A percentile compares a stretch with the other conserved stretches of the same genome.
Evolutionary conservation across 1,284 basidiomycete genomes (phyloP).

Genomic region (Clitocybe nebularis): DNA sequence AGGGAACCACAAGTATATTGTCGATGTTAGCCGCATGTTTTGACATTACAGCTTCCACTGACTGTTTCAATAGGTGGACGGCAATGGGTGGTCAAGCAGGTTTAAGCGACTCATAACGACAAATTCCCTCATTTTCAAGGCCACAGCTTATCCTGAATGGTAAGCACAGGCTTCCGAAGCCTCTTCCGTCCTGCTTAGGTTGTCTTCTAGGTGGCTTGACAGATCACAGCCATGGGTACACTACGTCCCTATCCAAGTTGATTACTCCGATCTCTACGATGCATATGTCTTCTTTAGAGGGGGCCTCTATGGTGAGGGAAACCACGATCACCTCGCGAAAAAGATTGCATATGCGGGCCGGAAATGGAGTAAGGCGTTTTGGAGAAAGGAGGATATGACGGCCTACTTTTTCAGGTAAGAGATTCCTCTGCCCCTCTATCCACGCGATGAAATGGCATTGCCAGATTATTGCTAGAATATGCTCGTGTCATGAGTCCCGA

Average conservation of each 20-base stretch:
- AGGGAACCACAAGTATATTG: slow-evolving; percentile 52
- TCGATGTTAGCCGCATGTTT: slow-evolving; percentile 35
- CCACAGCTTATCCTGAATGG: slow-evolving; percentile 71
- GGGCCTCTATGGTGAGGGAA: slow-evolving; percentile 36
- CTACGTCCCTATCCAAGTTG: slow-evolving; percentile 56
- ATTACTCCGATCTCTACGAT: slow-evolving; percentile 54
- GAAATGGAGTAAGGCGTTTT: slow-evolving; percentile 55
- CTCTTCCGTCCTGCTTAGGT: background rate
- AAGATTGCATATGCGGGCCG: slow-evolving; percentile 53
- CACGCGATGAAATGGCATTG: background rate
- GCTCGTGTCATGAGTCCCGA: slow-evolving; percentile 44
- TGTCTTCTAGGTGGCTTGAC: slow-evolving; percentile 28
- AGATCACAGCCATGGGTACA: slow-evolving; percentile 57
- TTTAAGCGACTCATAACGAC: slow-evolving; percentile 62
- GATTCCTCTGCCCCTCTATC: background rate
- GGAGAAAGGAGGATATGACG: slow-evolving; percentile 65
- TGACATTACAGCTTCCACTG: background rate
- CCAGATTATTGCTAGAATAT: slow-evolving; percentile 43
- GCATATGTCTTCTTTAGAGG: slow-evolving; percentile 56
- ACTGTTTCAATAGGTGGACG: slow-evolving; percentile 44
- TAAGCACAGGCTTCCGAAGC: slow-evolving; percentile 24
- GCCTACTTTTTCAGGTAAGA: slow-evolving; percentile 58
- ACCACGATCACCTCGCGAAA: slow-evolving; percentile 49
- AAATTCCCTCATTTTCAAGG: slow-evolving; percentile 62
- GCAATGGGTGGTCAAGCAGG: slow-evolving; percentile 65